Base-by-base conservation (phyloP, 2,329 filamentous ascomycete genomes). In the Sporothrix brunneoviolacea region DNA sequence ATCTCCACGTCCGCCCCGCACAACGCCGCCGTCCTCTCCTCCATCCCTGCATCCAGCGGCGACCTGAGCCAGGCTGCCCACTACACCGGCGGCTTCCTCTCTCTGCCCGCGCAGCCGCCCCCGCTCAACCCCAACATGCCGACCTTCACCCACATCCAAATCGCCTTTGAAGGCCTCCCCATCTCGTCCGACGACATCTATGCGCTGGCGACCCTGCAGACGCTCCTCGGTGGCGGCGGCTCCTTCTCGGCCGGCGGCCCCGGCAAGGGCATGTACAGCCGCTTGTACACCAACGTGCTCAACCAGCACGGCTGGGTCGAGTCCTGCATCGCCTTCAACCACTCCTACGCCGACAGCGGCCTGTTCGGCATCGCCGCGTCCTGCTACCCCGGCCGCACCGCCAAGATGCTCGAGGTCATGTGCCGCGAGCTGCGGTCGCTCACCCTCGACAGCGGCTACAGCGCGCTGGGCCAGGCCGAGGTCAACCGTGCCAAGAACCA, bases 271-370 rank as follows among this genome's bases (percentile, higher is more conserved):
- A 98, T 98, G 93, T 97, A 97, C 75, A 95, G 88, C 33, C 86
- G 93, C 12, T 80, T 98, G 8, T 98, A 96, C 75, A 97, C 91
- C 56, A 95, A 96, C 65, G 91, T 97, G 0, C 80, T 98, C 46
- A 98, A 98, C 73, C 91, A 97, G 70, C 84, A 95, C 70, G 89
- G 87, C 59, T 98, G 91, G 91, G 89, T 98, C 22, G 93, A 98
- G 71, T 91, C 83, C 54, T 97, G 93, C 70, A 78, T 95, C 46
- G 86, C 91, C 27, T 97, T 97, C 75, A 97, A 97, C 75, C 91
- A 97, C 75, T 88, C 87, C 41, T 98, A 98, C 76, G 93, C 88
- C 0, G 93, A 98, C 68, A 91, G 86, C 7, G 93, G 93, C 4
- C 80, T 98, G 37, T 98, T 98, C 63, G 93, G 93, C 57, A 96